phyloP scores from a whole-genome alignment of 176 grass and related monocot species.

The Luzula sylvatica region DNA sequence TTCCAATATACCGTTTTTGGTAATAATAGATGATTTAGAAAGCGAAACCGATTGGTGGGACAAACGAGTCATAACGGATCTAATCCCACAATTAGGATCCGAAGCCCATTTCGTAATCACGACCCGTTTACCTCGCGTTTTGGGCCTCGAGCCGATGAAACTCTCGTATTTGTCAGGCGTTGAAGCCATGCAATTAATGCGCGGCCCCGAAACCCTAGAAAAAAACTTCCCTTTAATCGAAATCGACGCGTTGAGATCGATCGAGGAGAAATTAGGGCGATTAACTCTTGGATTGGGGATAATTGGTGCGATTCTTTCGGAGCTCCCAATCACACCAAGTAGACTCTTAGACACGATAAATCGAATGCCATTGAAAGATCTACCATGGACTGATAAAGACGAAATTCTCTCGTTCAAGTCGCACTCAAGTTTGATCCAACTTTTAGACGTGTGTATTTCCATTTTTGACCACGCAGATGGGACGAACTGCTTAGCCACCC shows the following conservation, averaged over 20 bases:
- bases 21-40: conserved; percentile 94
- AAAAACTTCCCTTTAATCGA: conserved; percentile 71
- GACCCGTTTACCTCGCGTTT: conserved; percentile 53
- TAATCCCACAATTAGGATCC: conserved; percentile 73
- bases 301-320: conserved; percentile 78
- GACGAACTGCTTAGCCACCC: conserved; percentile 62
- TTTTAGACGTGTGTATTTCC: conserved; percentile 79
- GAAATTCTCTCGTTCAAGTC: conserved; percentile 52
- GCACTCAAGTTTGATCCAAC: conserved; percentile 52
- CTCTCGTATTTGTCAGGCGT: conserved; percentile 86
- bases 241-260: conserved; percentile 71
- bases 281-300: conserved; percentile 71
- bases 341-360: conserved; percentile 92
- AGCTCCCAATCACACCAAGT: conserved; percentile 82
- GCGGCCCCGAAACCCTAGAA: conserved; percentile 35
- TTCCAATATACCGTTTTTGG: conserved; percentile 74
- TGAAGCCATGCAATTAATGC: conserved; percentile 90
- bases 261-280: conserved; percentile 88
- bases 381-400: conserved; percentile 34
- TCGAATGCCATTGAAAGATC: conserved; percentile 55
- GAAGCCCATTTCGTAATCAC: conserved; percentile 95
- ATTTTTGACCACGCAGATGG: conserved; percentile 98
- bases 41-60: conserved; percentile 99
- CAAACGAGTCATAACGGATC: conserved; percentile 54
- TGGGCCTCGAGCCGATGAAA: conserved; percentile 93